Conservation (phyloP, 2,329 filamentous ascomycete genomes). For the Diplodia scrobiculata region DNA sequence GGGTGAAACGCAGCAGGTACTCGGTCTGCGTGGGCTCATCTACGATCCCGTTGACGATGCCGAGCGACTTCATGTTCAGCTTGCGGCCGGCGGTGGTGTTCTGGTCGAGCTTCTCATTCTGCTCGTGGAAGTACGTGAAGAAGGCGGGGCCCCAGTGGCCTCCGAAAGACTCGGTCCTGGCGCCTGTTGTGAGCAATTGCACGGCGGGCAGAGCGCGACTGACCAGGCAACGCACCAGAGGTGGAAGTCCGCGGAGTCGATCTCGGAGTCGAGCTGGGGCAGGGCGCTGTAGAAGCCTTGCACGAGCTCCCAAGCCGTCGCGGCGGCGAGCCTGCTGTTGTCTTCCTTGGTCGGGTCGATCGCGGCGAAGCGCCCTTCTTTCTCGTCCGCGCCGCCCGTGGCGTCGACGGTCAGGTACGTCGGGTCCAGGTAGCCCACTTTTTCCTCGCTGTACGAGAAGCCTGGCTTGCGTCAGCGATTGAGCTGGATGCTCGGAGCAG, state of each 20-base stretch:
- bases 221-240: slow-evolving; percentile 43
- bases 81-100: slow-evolving; percentile 31
- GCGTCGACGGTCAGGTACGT: neutral
- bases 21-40: slow-evolving; percentile 49
- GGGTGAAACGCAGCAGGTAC: slow-evolving; percentile 47
- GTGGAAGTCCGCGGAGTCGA: slow-evolving; percentile 57
- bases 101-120: slow-evolving; percentile 55
- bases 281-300: slow-evolving; percentile 43
- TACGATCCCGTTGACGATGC: slow-evolving; percentile 38
- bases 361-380: slow-evolving; percentile 31
- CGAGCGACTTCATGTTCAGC: slow-evolving; percentile 40
- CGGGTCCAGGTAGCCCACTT: neutral
- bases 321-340: slow-evolving; percentile 41
- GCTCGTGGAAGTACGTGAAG: slow-evolving; percentile 57
- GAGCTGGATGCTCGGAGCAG: accelerated
- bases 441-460: slow-evolving; percentile 43
- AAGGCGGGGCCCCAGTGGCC: slow-evolving; percentile 62
- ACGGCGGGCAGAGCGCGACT: too few species aligned
- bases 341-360: slow-evolving; percentile 54
- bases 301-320: slow-evolving; percentile 43
- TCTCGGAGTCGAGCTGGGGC: slow-evolving; percentile 52
- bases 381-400: neutral
- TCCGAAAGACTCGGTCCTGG: slow-evolving; percentile 55
- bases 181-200: neutral
- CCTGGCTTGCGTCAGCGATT: slow-evolving; percentile 46